These are phyloP conservation scores for Fusarium palustre DNA, from an alignment of 2,329 filamentous ascomycete genomes.

Conservation along the genomic window DNA sequence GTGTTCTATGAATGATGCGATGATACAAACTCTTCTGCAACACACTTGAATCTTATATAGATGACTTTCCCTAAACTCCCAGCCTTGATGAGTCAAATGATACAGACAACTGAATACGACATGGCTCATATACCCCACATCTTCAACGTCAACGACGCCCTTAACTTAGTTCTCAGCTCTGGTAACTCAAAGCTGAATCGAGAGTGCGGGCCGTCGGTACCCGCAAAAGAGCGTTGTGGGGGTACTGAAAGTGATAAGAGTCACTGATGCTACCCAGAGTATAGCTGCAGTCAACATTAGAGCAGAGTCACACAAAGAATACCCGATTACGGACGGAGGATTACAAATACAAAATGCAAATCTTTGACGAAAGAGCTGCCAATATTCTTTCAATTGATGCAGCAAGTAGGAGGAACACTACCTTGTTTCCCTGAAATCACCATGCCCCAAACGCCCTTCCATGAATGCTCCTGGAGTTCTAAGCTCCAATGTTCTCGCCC, in stretches of 20 bases:
- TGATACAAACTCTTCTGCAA: background rate
- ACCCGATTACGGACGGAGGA: conserved; percentile 20
- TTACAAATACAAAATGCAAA: background rate
- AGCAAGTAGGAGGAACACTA: conserved; percentile 12
- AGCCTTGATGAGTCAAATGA: conserved; percentile 33
- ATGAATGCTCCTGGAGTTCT: conserved; percentile 29
- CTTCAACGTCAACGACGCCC: conserved; percentile 42
- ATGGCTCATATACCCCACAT: conserved; percentile 36
- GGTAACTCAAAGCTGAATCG: background rate
- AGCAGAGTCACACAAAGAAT: conserved; percentile 9
- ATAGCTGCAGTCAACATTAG: background rate
- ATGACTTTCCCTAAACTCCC: background rate
- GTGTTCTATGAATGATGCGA: no score
- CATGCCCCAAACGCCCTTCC: conserved; percentile 39
- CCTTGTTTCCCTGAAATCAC: conserved; percentile 6
- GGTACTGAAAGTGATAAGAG: conserved; percentile 11
- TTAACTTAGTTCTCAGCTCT: conserved; percentile 16
- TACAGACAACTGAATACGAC: conserved; percentile 4
- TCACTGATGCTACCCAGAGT: background rate
- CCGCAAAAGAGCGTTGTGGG: conserved; percentile 22
- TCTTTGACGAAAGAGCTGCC: background rate
- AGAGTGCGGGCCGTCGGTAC: conserved; percentile 23
- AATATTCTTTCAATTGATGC: conserved; percentile 17
- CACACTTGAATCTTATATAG: conserved; percentile 15
- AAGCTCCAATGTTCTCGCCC: conserved; percentile 11